Conservation (phyloP, 495 filamentous ascomycete species). For the Cercophora samala region DNA sequence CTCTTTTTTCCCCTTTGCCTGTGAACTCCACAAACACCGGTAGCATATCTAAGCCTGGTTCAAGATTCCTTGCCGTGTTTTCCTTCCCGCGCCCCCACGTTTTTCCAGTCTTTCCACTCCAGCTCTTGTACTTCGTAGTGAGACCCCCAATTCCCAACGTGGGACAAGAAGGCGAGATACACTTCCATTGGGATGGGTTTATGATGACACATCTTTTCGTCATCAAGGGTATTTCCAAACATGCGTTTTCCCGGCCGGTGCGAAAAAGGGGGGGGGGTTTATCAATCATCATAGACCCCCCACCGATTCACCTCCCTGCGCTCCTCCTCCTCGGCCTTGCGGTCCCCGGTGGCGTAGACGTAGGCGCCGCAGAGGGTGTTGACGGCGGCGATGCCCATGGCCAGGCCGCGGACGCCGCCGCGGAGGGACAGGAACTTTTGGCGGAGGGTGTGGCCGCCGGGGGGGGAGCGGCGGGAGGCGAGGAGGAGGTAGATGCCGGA, state of each 20-base stretch:
- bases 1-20: no score
- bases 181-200: no score
- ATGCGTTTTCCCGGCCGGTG: no score
- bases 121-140: no score
- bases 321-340: constrained; percentile 46
- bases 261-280: no score
- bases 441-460: constrained; percentile 35
- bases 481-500: constrained; percentile 79
- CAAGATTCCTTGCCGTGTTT: background rate
- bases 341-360: constrained; percentile 65
- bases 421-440: constrained; percentile 59
- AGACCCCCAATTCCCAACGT: no score
- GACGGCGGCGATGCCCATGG: constrained; percentile 64
- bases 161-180: no score
- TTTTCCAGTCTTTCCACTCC: no score
- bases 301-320: constrained; percentile 46
- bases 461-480: constrained; percentile 62
- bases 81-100: no score
- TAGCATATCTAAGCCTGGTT: background rate
- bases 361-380: constrained; percentile 71
- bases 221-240: no score
- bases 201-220: no score
- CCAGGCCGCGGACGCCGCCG: constrained; percentile 66
- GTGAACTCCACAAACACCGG: no score
- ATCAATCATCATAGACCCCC: constrained; percentile 27